Conservation (phyloP, 192 early-diverging fungal species). For the Entophlyctis luteolus region DNA sequence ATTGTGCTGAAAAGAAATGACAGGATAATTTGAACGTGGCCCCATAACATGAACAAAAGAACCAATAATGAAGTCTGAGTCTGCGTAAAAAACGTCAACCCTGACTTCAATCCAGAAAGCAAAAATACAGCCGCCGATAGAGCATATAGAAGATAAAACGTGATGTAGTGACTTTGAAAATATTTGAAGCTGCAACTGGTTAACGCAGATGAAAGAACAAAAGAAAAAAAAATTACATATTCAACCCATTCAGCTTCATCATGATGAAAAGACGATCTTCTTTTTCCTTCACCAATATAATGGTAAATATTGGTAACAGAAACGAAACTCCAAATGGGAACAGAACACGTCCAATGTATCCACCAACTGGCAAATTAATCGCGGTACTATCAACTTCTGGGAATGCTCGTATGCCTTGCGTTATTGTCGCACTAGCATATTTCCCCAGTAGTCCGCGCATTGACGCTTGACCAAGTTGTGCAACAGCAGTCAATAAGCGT, state of each 20-base stretch:
- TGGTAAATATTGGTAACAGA: constrained; percentile 66
- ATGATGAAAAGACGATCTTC: constrained; percentile 62
- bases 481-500: constrained; percentile 46
- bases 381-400: constrained; percentile 41
- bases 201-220: neutral
- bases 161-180: constrained; percentile 30
- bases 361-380: constrained; percentile 51
- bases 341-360: constrained; percentile 60
- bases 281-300: constrained; percentile 69
- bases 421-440: constrained; percentile 47
- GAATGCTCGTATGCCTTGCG: constrained; percentile 64
- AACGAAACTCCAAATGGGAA: constrained; percentile 75
- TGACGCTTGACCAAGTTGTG: constrained; percentile 41
- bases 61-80: constrained; percentile 52
- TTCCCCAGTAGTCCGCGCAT: constrained; percentile 27
- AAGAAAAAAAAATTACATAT: constrained; percentile 22
- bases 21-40: constrained; percentile 58
- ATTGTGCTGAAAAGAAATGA: constrained; percentile 64
- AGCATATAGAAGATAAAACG: constrained; percentile 25
- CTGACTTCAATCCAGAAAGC: constrained; percentile 50
- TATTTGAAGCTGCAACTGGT: constrained; percentile 49
- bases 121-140: constrained; percentile 45
- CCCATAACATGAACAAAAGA: constrained; percentile 68
- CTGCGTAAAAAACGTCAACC: constrained; percentile 63
- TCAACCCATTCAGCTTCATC: constrained; percentile 73